Evolutionary conservation across 345 rosid species (phyloP), one percentile per base, ranked within the genome.

Genomic region (Durio zibethinus): DNA sequence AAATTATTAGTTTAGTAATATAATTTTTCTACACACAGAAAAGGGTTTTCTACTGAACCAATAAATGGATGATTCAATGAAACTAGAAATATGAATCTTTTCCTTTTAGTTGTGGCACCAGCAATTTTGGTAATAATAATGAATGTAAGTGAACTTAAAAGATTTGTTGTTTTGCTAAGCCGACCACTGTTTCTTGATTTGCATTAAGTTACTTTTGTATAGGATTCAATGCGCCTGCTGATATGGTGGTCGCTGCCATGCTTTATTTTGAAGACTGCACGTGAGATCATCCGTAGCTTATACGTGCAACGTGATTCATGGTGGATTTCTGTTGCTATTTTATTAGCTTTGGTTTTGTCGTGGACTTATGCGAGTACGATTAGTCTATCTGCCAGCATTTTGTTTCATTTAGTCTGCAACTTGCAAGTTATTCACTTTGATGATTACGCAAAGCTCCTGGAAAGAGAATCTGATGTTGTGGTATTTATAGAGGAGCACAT

Each of bases 391-490:
- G 97, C 97, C 15, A 88, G 95, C 82, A 83, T 86, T 64, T 72
- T 94, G 84, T 94, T 94, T 85, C 97, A 94, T 85, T 70, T 94
- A 72, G 88, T 94, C 56, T 94, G 98, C 85, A 93, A 91, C 75
- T 87, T 94, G 87, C 98, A 94, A 91, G 92, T 91, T 53, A 93
- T 94, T 72, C 97, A 91, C 88, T 90, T 93, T 70, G 91, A 91
- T 29, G 96, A 92, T 78, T 92, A 92, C 25, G 87, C 87, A 2
- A 90, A 89, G 89, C 88, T 90, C 52, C 71, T 92, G 83, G 91
- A 89, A 57, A 88, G 83, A 52, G 98, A 91, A 36, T 84, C 87
- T 15, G 93, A 91, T 72, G 90, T 94, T 81, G 68, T 85, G 60
- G 68, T 86, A 72, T 86, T 89, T 63, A 90, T 91, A 36, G 87